Conservation (phyloP, 2,329 filamentous ascomycete genomes). For the Leptosphaerulina australis region DNA sequence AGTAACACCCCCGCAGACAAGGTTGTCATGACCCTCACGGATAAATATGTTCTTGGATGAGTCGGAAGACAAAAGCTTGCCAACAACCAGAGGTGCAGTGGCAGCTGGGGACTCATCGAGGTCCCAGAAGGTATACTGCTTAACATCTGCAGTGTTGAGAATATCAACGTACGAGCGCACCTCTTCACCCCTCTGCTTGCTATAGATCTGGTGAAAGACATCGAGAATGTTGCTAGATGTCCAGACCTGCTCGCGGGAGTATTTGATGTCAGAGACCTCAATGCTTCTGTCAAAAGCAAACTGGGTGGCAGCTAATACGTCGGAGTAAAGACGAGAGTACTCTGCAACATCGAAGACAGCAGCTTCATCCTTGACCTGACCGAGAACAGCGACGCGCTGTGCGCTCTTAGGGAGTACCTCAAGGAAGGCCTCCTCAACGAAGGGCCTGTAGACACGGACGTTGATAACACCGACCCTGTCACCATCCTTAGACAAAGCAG, state of each 20-base stretch:
- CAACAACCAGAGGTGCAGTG: conserved; percentile 67
- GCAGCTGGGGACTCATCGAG: conserved; percentile 73
- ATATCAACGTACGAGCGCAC: conserved; percentile 58
- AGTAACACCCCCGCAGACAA: conserved; percentile 74
- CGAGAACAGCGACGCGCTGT: conserved; percentile 80
- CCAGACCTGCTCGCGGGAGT: conserved; percentile 74
- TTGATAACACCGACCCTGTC: conserved; percentile 85
- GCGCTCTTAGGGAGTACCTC: conserved; percentile 76
- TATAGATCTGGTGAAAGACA: conserved; percentile 55
- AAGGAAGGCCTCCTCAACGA: conserved; percentile 93
- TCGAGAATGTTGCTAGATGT: conserved; percentile 60
- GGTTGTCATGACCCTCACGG: conserved; percentile 65
- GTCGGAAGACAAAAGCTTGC: conserved; percentile 65
- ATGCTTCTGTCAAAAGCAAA: conserved; percentile 66
- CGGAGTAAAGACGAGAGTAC: conserved; percentile 88
- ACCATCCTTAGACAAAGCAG: conserved; percentile 72
- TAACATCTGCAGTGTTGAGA: conserved; percentile 61
- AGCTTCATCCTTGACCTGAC: conserved; percentile 78
- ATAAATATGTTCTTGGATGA: conserved; percentile 66
- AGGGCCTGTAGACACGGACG: conserved; percentile 92
- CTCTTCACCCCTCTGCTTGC: conserved; percentile 48
- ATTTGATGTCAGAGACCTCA: conserved; percentile 85
- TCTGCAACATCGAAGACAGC: conserved; percentile 75
- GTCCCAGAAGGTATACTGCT: conserved; percentile 96
- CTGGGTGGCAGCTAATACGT: conserved; percentile 82